Evolutionary conservation across 805 yeast species (phyloP), one percentile per base, ranked within the genome.

Genomic region (Saturnispora kantuleensis): DNA sequence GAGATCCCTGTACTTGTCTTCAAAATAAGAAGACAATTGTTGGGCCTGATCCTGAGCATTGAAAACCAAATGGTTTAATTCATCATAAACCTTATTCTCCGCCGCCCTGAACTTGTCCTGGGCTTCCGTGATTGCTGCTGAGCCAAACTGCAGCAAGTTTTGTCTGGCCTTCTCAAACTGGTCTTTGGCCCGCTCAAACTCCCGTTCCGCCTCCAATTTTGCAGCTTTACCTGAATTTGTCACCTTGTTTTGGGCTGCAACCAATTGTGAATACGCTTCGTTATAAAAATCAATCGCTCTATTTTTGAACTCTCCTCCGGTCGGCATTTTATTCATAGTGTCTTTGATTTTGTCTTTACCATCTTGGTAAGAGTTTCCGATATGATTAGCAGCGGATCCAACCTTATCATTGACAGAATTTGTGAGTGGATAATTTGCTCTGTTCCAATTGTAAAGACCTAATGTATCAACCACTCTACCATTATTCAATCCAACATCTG

Each of bases 231-330:
- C 54, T 16, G 59, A 53, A 6, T 60, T 51, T 8, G 60, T 59
- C 10, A 66, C 56, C 30, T 65, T 57, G 38, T 59, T 54, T 46
- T 62, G 59, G 4, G 63, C 63, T 32, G 62, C 67, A 10, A 58
- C 57, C 4, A 53, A 46, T n/a, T 54, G 51, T 15, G 47, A 43
- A 36, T 47, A 37, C 1, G 67, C 65, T 11, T 51, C 50, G 15
- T 53, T 54, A 37, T 61, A 63, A 2, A 58, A 47, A 8, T 38
- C 37, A 34, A 42, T 35, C 7, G 51, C 52, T 15, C 46, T 46
- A 10, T 43, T 42, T 4, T 48, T 45, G n/a, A 45, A 42, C 9
- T 48, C 52, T 3, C 39, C 29, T 12, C 47, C 50, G 2, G 39
- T 16, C 17, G 46, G 46, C 3, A 38, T 17, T 17, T 43, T 43